Evolutionary conservation across 345 rosid species (phyloP).

Genomic region (Eucalyptus melliodora): DNA sequence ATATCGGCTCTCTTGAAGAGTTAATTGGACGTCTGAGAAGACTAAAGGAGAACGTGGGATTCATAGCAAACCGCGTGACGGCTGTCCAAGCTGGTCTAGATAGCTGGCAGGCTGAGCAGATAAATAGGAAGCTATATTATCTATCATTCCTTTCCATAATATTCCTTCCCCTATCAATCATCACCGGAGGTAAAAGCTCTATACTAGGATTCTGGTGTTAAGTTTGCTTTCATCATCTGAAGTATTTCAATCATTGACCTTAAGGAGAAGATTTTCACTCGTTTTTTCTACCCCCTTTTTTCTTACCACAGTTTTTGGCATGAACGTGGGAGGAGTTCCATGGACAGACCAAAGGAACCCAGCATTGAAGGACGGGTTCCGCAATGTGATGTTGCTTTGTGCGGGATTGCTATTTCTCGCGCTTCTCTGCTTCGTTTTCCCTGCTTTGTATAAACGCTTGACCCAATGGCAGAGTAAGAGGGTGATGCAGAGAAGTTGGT

Average conservation of each 20-base stretch:
- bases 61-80: constrained; percentile 83
- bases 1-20: constrained; percentile 62
- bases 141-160: constrained; percentile 91
- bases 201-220: background rate
- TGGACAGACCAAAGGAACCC: constrained; percentile 84
- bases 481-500: constrained; percentile 52
- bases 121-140: constrained; percentile 83
- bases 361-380: constrained; percentile 52
- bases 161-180: constrained; percentile 85
- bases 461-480: constrained; percentile 44
- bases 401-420: constrained; percentile 37
- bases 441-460: constrained; percentile 29
- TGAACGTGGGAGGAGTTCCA: constrained; percentile 99
- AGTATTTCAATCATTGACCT: background rate
- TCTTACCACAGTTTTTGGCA: constrained; percentile 63
- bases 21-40: constrained; percentile 71
- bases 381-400: constrained; percentile 78
- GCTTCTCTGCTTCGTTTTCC: constrained; percentile 66
- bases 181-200: constrained; percentile 74
- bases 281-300: too few species aligned
- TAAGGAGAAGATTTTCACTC: background rate
- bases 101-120: constrained; percentile 96
- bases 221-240: background rate
- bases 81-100: constrained; percentile 90
- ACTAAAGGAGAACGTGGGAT: constrained; percentile 87